Evolutionary conservation across 495 filamentous ascomycete genomes (phyloP).

Genomic region (Penicillium goetzii): DNA sequence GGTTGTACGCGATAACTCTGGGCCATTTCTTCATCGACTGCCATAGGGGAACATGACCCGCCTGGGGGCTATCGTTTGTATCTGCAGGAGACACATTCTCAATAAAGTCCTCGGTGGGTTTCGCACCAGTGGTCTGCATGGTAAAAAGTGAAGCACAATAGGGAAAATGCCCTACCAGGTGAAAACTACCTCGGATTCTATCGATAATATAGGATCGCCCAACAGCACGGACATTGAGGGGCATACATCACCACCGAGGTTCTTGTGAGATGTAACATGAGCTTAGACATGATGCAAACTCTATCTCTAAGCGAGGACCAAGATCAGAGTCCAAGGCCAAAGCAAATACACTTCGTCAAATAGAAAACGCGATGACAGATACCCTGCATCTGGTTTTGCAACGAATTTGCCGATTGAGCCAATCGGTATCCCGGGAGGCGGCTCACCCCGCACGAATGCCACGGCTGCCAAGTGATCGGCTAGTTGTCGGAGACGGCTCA

Average conservation of each 20-base stretch:
- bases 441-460: constrained; percentile 26
- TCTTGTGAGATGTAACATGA: constrained; percentile 12
- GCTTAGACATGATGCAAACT: constrained; percentile 11
- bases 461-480: constrained; percentile 15
- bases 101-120: neutral
- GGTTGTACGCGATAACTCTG: constrained; percentile 33
- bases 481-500: neutral
- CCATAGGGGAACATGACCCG: constrained; percentile 22
- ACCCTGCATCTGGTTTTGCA: neutral
- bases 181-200: neutral
- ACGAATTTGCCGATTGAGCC: constrained; percentile 16
- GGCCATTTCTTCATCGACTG: constrained; percentile 28
- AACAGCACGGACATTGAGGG: constrained; percentile 12
- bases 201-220: neutral
- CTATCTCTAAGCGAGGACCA: constrained; percentile 19
- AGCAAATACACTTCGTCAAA: constrained; percentile 10
- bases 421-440: constrained; percentile 4
- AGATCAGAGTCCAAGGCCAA: neutral
- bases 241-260: constrained; percentile 4
- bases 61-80: neutral
- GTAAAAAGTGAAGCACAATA: neutral
- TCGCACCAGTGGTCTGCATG: neutral
- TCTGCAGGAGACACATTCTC: constrained; percentile 8
- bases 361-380: neutral
- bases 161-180: neutral